Evolutionary conservation across 1,284 basidiomycete species (phyloP), one percentile per base, ranked within the genome.

Genomic region (Ceratobasidium sp.): DNA sequence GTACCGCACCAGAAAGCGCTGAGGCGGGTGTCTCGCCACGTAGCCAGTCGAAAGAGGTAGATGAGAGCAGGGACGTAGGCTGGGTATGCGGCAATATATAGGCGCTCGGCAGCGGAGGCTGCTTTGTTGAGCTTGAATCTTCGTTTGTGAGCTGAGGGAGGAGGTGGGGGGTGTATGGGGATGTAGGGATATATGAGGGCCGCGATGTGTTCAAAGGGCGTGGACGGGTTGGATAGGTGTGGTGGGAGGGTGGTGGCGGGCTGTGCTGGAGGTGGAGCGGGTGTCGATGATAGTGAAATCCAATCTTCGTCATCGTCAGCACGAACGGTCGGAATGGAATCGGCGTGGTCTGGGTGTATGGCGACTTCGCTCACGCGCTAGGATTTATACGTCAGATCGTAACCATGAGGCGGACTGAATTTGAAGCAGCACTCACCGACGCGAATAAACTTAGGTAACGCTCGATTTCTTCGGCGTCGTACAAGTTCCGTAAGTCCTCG

Each of bases 1-100:
- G 91, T 90, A 44, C 80, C 73, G 76, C 90, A 92, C 75, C 85
- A 86, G 6, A 81, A 71, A 3, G 84, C 78, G 76, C 90, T 91
- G 47, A 77, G 84, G 41, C 78, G 80, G 56, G 80, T 79, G 76
- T 90, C 83, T 75, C 86, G 80, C 90, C 90, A 92, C 19, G 84
- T 85, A 0, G 90, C 88, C 17, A 92, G 80, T 0, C 79, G 80
- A 19, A 80, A 77, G 33, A 89, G 75, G 41, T 82, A 78, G 1
- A 79, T 71, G 11, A 88, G 77, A 71, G 88, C 84, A 0, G 85
- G 84, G 6, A 82, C 80, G 78, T 91, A 91, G 1, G 83, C 79
- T 2, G 89, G 88, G 60, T 86, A 83, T 22, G 84, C 78, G 6
- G 87, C 67, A 2, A 72, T 17, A 31, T 72, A 72, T 22, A 72